Base-by-base conservation (phyloP, 2,329 filamentous ascomycete genomes). In the Passalora sequoiae region DNA sequence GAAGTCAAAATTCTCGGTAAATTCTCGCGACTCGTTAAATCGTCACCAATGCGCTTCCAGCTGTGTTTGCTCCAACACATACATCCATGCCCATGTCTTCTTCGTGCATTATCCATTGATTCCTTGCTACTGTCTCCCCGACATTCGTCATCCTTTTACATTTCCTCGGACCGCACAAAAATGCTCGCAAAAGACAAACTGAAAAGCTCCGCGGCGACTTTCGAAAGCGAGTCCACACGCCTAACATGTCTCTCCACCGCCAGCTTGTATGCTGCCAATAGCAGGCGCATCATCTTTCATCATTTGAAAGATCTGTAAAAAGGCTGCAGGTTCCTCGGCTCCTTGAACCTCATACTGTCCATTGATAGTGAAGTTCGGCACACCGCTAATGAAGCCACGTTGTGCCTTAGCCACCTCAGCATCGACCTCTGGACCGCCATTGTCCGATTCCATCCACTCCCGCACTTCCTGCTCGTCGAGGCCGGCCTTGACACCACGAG, bases 321-420 rank as follows among this genome's bases (percentile, higher is more conserved):
- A 89, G 1, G 74, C 75, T 33, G 72, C 69, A 2, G 81, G 73
- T 46, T 88, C 84, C 66, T 89, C 81, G 1, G 85, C 86, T 1
- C 86, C 86, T 20, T 80, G 75, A 21, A 91, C 64, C 53, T 81
- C 76, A 63, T 80, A 83, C 53, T 69, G 71, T 1, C 72, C 81
- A 57, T 89, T 83, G 50, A 92, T 76, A 9, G 79, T 79, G 61
- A 87, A 89, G 61, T 85, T 78, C 5, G 86, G 86, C 49, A 92
- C 86, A 1, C 84, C 84, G 41, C 67, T 73, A 28, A 89, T 73
- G 42, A 71, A 70, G 57, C 74, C 70, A 46, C 56, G 55, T 47
- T 66, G 59, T 38, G 71, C 64, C 60, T 65, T 59, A 62, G 59
- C 56, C 9, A 72, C 70, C 56, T 73, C 71, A 47, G 65, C 67